A percentile compares a stretch with the other conserved stretches of the same genome.
Conservation (phyloP, 108 stramenopile genomes). For the Hondaea fermentalgiana region DNA sequence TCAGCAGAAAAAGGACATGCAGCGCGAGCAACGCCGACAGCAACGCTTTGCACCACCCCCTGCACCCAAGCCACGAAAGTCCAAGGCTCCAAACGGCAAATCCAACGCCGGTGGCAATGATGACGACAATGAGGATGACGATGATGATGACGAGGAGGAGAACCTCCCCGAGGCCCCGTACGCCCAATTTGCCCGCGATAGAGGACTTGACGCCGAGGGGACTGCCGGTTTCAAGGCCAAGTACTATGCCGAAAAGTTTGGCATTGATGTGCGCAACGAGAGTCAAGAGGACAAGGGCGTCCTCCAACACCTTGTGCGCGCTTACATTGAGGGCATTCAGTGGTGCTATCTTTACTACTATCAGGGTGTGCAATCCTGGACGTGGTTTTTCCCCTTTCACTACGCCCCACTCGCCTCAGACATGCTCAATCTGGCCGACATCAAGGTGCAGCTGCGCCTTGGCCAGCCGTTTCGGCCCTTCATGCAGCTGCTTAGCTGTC, state of each 20-base stretch:
- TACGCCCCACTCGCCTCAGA: slow-evolving; percentile 88
- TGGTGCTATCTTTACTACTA: slow-evolving; percentile 94
- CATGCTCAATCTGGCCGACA: slow-evolving; percentile 65
- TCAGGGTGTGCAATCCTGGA: slow-evolving; percentile 84
- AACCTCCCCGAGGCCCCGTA: neutral
- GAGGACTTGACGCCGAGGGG: neutral
- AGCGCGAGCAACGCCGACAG: neutral
- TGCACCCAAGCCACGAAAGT: neutral
- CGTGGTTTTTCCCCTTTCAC: slow-evolving; percentile 92
- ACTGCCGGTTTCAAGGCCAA: slow-evolving; percentile 44
- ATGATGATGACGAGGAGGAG: neutral
- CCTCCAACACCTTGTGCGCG: slow-evolving; percentile 63
- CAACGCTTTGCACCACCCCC: neutral
- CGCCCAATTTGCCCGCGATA: neutral
- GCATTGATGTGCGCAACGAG: slow-evolving; percentile 66
- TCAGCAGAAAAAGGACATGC: neutral
- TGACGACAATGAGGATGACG: neutral
- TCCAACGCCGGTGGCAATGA: neutral
- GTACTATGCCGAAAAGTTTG: slow-evolving; percentile 86
- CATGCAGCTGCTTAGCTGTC: slow-evolving; percentile 86
- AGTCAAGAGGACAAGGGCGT: slow-evolving; percentile 53
- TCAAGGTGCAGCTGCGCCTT: neutral
- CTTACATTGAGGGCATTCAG: slow-evolving; percentile 82
- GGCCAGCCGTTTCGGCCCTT: slow-evolving; percentile 77
- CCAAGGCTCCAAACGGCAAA: too few species aligned